Conservation (phyloP, 306 rosid genomes). For the Lagenaria siceraria region DNA sequence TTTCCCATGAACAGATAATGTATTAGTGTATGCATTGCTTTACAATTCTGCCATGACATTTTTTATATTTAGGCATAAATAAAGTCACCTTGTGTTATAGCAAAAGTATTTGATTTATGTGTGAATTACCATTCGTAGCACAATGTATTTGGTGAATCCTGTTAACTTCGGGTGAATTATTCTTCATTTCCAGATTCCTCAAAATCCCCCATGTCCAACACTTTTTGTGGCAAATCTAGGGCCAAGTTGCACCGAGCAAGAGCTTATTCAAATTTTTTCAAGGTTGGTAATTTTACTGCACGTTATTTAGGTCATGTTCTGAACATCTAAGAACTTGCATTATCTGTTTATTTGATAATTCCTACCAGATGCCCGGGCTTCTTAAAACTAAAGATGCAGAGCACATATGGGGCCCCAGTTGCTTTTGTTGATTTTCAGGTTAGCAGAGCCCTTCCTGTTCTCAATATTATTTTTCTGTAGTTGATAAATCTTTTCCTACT, state of each 20-base stretch:
- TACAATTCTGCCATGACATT: not conserved
- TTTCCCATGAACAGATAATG: not conserved
- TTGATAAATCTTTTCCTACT: not conserved
- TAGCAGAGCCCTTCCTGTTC: not conserved
- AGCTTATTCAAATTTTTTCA: conserved; percentile 68
- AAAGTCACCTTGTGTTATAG: not conserved
- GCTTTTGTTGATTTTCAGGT: conserved; percentile 98
- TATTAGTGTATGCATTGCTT: not conserved
- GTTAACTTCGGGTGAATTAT: conserved; percentile 21
- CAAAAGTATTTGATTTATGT: not conserved
- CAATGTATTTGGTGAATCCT: not conserved
- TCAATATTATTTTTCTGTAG: not conserved
- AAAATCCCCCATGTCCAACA: conserved; percentile 67
- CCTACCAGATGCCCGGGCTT: conserved; percentile 69
- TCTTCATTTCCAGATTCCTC: conserved; percentile 32
- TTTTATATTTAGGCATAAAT: not conserved
- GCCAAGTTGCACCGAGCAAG: conserved; percentile 76
- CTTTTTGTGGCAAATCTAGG: conserved; percentile 90
- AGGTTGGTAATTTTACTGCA: conserved; percentile 30
- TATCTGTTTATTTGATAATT: not conserved
- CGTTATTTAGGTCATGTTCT: not conserved
- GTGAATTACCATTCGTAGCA: not conserved
- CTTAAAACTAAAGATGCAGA: conserved; percentile 83
- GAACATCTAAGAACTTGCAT: not conserved
- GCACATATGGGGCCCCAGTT: conserved; percentile 89